These are phyloP conservation scores for Mortierella sp. DNA, from an alignment of 371 early-diverging fungal genomes.

Conservation along the genomic window DNA sequence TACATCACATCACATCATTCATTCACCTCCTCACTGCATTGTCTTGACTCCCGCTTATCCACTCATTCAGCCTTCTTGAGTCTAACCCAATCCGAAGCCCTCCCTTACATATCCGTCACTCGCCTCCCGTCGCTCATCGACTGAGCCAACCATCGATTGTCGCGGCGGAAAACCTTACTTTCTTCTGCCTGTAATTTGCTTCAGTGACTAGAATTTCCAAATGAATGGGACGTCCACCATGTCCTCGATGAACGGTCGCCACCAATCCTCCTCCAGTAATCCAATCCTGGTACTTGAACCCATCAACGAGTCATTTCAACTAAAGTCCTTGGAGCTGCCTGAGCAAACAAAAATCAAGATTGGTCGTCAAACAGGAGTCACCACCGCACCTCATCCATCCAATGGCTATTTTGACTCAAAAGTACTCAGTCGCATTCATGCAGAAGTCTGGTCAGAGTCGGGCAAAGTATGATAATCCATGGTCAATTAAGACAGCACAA, in stretches of 20 bases:
- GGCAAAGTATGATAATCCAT: constrained; percentile 64
- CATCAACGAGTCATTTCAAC: constrained; percentile 67
- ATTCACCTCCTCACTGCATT: too few species aligned
- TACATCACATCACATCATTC: too few species aligned
- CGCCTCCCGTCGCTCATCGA: too few species aligned
- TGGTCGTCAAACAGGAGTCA: constrained; percentile 79
- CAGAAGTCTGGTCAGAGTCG: constrained; percentile 81
- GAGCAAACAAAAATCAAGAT: constrained; percentile 70
- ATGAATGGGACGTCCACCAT: constrained; percentile 2
- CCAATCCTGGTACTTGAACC: constrained; percentile 68
- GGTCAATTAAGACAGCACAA: too few species aligned
- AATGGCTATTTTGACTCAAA: constrained; percentile 93
- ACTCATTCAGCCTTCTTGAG: too few species aligned
- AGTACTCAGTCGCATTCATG: constrained; percentile 86
- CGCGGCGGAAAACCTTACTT: too few species aligned
- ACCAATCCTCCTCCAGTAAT: constrained; percentile 3
- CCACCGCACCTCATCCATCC: constrained; percentile 68
- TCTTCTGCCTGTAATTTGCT: too few species aligned
- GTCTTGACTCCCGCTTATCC: too few species aligned
- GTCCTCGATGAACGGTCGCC: constrained; percentile 2
- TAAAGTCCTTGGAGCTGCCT: constrained; percentile 73
- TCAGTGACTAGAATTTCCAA: too few species aligned
- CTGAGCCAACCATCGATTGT: too few species aligned
- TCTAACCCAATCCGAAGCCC: too few species aligned
- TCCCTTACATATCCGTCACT: too few species aligned